Percentiles rank a stretch among this genome's conserved stretches.
Conservation (phyloP, 2,329 filamentous ascomycete genomes). For the Apiospora sp. region DNA sequence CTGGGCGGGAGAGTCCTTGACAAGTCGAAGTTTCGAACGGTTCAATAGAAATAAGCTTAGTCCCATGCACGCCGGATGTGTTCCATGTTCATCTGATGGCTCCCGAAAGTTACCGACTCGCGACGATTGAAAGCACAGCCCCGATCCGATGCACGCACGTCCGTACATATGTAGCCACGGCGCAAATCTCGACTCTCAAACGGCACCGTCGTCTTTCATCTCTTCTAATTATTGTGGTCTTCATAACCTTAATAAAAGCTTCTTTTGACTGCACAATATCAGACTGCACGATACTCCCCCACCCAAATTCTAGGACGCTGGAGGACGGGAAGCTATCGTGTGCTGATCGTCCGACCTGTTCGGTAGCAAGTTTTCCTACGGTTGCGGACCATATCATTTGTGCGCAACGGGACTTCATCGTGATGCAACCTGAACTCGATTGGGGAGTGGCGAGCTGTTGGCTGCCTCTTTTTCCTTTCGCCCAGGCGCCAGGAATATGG, state of each 20-base stretch:
- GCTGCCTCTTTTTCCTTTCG: neutral
- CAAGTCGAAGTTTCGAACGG: neutral
- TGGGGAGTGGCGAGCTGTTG: neutral
- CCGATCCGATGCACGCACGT: neutral
- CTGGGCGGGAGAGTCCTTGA: too few relatives aligned
- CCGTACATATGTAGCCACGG: neutral
- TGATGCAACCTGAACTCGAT: too few relatives aligned
- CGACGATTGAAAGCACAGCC: neutral
- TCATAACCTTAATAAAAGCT: constrained; percentile 10
- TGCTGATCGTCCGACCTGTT: constrained; percentile 3
- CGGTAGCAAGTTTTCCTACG: neutral
- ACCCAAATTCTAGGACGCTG: neutral
- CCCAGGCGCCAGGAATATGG: constrained; percentile 11
- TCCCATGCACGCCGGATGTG: neutral
- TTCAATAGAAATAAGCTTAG: neutral
- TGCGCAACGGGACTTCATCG: neutral
- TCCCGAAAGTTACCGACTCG: constrained; percentile 1
- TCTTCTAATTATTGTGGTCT: constrained; percentile 1
- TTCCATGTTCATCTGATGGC: neutral
- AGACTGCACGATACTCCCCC: neutral
- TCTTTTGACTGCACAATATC: neutral
- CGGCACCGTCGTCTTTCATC: neutral
- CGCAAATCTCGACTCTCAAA: neutral
- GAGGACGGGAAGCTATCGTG: neutral
- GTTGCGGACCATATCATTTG: neutral